These are phyloP conservation scores for Ogataea minuta DNA, from an alignment of 805 yeast species.

Conservation along the genomic window DNA sequence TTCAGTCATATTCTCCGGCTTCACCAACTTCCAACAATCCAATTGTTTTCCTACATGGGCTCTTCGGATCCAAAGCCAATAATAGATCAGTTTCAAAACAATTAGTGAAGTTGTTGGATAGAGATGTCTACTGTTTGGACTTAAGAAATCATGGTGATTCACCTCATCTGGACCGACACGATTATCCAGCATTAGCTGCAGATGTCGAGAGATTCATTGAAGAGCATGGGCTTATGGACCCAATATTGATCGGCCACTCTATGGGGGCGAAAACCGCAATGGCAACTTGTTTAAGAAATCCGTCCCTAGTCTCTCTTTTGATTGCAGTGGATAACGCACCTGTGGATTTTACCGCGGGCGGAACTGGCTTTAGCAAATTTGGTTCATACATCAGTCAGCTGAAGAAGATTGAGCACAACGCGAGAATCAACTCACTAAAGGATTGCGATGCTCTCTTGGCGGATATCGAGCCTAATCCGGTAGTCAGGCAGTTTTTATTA, in stretches of 20 bases:
- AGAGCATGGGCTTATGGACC: conserved; percentile 43
- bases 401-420: conserved; percentile 50
- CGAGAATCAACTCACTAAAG: conserved; percentile 46
- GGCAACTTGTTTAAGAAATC: conserved; percentile 74
- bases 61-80: conserved; percentile 82
- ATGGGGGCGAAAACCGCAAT: conserved; percentile 96
- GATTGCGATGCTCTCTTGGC: conserved; percentile 68
- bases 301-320: conserved; percentile 57
- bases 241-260: conserved; percentile 75
- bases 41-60: conserved; percentile 78
- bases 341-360: conserved; percentile 52
- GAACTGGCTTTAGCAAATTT: conserved; percentile 46
- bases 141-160: conserved; percentile 92
- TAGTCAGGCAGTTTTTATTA: conserved; percentile 73
- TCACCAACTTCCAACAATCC: conserved; percentile 41
- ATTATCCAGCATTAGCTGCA: conserved; percentile 76
- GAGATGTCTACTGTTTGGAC: conserved; percentile 71
- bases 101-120: conserved; percentile 43
- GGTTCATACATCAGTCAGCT: conserved; percentile 65
- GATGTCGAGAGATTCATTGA: conserved; percentile 77
- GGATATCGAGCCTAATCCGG: conserved; percentile 56
- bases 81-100: conserved; percentile 75
- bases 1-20: conserved; percentile 40
- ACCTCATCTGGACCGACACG: conserved; percentile 70
- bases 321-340: conserved; percentile 92